Evolutionary conservation across 169 alveolate genomes (phyloP), one percentile per base, ranked within the genome.

Genomic region (Theileria parva): DNA sequence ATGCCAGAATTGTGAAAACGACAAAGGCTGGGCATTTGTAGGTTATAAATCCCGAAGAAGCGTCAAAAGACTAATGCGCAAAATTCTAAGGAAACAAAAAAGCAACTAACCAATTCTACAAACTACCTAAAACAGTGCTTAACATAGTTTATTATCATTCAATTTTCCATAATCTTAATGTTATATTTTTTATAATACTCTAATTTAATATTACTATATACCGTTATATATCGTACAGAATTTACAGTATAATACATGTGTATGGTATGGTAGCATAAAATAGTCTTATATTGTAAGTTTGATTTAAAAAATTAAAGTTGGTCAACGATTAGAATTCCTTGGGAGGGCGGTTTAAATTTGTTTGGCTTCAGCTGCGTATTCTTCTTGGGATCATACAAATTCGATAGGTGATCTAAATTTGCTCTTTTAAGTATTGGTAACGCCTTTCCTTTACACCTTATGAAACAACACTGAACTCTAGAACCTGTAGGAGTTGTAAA

Each of bases 21-120:
- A 91, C 81, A 77, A 71, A 30, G 93, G 95, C 64, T 91, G 95
- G 95, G 95, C 95, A 0, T 87, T 88, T 79, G 91, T 91, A 55
- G 95, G 93, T 34, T 91, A 81, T 85, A 85, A 88, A 39, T 61
- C 32, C 34, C 25, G 88, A 51, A 77, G 86, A 77, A 74, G 91
- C 59, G 87, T 86, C 74, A 74, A 53, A 78, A 67, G 77, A 69
- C 76, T 84, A 83, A 50, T 63, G 7, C 32, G 75, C 57, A 39
- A 81, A 64, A 78, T 86, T 65, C 44, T 73, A 72, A 30, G 17
- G 17, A 44, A 44, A 44, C 53, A 44, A 44, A 44, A 44, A 44
- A 7, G 53, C 53, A 44, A 7, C 53, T 44, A 44, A 37, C 48
- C 48, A 37, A 11, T 7, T 44, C 17, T 13, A 44, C 53, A 44